These are phyloP conservation scores for Penicillium sp. DNA, from an alignment of 2,329 filamentous ascomycete species.

Conservation along the genomic window DNA sequence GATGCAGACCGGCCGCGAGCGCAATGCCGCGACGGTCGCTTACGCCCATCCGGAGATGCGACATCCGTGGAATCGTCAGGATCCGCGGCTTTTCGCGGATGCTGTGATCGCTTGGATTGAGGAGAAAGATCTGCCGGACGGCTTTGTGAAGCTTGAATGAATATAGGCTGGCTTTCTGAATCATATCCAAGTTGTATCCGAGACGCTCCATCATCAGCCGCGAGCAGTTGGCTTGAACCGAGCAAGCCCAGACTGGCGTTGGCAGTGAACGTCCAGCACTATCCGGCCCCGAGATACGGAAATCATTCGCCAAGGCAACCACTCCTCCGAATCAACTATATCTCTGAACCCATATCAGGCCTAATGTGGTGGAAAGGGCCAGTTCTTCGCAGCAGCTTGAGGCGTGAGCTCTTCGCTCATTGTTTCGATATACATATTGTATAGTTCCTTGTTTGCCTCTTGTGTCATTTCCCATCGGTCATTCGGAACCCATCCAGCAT, in stretches of 20 bases:
- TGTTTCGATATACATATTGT: slow-evolving; percentile 21
- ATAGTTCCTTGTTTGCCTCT: slow-evolving; percentile 19
- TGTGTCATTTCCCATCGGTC: slow-evolving; percentile 19
- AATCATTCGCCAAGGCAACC: too few species aligned
- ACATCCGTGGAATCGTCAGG: slow-evolving; percentile 14
- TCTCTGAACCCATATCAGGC: not conserved
- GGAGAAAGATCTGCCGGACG: too few species aligned
- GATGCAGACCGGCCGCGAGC: slow-evolving; percentile 5
- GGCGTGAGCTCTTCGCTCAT: slow-evolving; percentile 22
- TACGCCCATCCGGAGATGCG: slow-evolving; percentile 9
- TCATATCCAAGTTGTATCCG: too few species aligned
- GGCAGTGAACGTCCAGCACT: too few species aligned
- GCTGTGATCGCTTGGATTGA: slow-evolving; percentile 9
- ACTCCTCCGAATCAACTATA: too few species aligned
- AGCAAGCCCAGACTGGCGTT: too few species aligned
- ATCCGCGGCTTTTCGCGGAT: slow-evolving; percentile 7
- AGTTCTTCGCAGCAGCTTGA: slow-evolving; percentile 17
- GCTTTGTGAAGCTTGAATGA: slow-evolving; percentile 6
- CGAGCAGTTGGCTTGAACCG: too few species aligned
- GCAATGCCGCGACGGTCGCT: slow-evolving; percentile 7
- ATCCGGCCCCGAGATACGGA: too few species aligned
- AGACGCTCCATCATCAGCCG: too few species aligned
- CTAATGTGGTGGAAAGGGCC: slow-evolving; percentile 22
- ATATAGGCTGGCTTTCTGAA: not conserved
- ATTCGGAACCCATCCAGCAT: slow-evolving; percentile 20